Conservation (phyloP, 371 early-diverging fungal species). For the Globomyces sp. region DNA sequence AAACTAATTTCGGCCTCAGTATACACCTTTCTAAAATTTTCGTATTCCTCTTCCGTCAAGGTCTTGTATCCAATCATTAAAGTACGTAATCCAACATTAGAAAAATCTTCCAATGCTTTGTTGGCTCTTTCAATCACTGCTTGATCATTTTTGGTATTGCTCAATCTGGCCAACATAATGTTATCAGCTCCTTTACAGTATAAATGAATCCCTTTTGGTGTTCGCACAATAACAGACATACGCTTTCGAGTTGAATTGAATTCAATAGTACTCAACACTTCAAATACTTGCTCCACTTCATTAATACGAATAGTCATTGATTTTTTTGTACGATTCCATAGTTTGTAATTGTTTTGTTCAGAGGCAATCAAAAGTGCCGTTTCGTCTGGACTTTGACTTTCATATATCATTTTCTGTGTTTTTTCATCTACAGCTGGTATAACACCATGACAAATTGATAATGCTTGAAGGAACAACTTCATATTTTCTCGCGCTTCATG, state of each 20-base stretch:
- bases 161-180: conserved; percentile 44
- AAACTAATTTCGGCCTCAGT: conserved; percentile 39
- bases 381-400: conserved; percentile 51
- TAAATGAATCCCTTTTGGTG: conserved; percentile 29
- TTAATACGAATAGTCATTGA: conserved; percentile 24
- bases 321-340: conserved; percentile 39
- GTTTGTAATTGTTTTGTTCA: conserved; percentile 25
- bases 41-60: conserved; percentile 36
- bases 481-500: conserved; percentile 15
- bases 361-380: conserved; percentile 45
- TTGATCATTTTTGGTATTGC: background rate
- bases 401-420: conserved; percentile 33
- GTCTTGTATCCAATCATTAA: conserved; percentile 34
- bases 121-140: conserved; percentile 22
- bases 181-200: conserved; percentile 67
- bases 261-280: conserved; percentile 34
- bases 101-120: conserved; percentile 27
- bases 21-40: conserved; percentile 26
- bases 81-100: conserved; percentile 42
- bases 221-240: conserved; percentile 48
- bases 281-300: conserved; percentile 20
- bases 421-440: conserved; percentile 40
- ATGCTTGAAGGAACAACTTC: conserved; percentile 25
- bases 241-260: conserved; percentile 51
- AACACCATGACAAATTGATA: conserved; percentile 44